phyloP scores from a whole-genome alignment of 371 early-diverging fungal genomes.

The Conidiobolus incongruus region DNA sequence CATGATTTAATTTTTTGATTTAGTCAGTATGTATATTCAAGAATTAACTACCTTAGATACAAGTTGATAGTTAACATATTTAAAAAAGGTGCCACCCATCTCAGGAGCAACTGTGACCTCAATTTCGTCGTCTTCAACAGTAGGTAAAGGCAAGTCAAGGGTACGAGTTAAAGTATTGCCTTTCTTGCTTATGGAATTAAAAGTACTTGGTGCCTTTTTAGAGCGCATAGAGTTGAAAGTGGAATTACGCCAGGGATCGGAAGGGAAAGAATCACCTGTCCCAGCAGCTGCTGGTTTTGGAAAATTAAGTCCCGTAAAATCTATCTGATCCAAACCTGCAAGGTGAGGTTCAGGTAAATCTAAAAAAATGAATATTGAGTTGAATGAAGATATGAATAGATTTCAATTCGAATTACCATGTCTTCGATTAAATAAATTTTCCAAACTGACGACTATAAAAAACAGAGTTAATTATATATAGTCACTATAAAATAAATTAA shows the following conservation, averaged over 20 bases:
- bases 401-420: slow-evolving; percentile 12
- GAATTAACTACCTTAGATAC: slow-evolving; percentile 20
- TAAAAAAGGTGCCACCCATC: slow-evolving; percentile 51
- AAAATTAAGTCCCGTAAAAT: background rate
- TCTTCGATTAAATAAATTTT: slow-evolving; percentile 19
- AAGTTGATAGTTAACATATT: slow-evolving; percentile 59
- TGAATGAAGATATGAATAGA: background rate
- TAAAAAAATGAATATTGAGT: background rate
- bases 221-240: slow-evolving; percentile 6
- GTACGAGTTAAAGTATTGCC: background rate
- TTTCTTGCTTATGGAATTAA: background rate
- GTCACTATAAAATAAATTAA: background rate
- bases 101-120: slow-evolving; percentile 45
- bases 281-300: background rate
- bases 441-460: slow-evolving; percentile 13
- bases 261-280: background rate
- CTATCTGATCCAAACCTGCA: slow-evolving; percentile 4
- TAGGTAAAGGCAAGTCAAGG: background rate
- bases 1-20: too few relatives aligned
- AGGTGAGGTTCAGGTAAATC: slow-evolving; percentile 10
- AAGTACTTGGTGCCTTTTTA: background rate
- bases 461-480: background rate
- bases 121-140: slow-evolving; percentile 18
- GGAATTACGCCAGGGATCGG: slow-evolving; percentile 1
- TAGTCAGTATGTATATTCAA: too few relatives aligned